Percentiles rank a stretch among this genome's conserved stretches.
These are phyloP conservation scores for Spinacia oleracea DNA, from an alignment of 179 eudicot genomes.

Conservation along the genomic window DNA sequence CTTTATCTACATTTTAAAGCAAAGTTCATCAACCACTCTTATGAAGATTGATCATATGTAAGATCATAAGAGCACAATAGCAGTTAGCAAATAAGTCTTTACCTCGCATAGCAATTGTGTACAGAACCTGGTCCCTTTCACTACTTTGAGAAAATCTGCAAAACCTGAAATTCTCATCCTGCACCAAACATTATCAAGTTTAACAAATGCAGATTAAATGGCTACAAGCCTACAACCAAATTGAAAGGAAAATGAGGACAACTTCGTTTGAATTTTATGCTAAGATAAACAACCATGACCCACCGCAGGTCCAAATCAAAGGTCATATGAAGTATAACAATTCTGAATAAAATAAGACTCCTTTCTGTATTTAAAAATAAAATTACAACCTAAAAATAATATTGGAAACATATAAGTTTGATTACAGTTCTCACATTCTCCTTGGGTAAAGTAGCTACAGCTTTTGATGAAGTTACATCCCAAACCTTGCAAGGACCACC, in stretches of 20 bases:
- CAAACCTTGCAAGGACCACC: conserved; percentile 90
- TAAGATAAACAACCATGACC: neutral
- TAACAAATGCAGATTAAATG: neutral
- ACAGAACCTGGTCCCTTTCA: conserved; percentile 59
- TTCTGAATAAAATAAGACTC: too few relatives aligned
- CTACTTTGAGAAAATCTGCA: conserved; percentile 66
- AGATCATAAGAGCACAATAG: conserved; percentile 10
- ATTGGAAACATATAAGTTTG: neutral
- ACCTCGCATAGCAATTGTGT: conserved; percentile 66
- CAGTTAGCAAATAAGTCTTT: conserved; percentile 11
- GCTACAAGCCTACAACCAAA: neutral
- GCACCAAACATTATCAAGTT: conserved; percentile 25
- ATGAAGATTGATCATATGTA: conserved; percentile 1
- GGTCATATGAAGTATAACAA: too few relatives aligned
- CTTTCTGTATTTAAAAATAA: too few relatives aligned
- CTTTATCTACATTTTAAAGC: conserved; percentile 46
- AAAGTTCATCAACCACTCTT: conserved; percentile 17
- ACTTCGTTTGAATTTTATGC: too few relatives aligned
- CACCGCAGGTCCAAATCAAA: conserved; percentile 1
- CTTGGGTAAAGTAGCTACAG: conserved; percentile 56
- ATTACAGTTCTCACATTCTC: conserved; percentile 58
- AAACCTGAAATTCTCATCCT: conserved; percentile 81
- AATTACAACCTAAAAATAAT: neutral
- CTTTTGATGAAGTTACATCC: conserved; percentile 61
- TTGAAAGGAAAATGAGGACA: neutral